Base-by-base conservation (phyloP, 2,329 filamentous ascomycete species). In the Pestalotiopsis sp. region DNA sequence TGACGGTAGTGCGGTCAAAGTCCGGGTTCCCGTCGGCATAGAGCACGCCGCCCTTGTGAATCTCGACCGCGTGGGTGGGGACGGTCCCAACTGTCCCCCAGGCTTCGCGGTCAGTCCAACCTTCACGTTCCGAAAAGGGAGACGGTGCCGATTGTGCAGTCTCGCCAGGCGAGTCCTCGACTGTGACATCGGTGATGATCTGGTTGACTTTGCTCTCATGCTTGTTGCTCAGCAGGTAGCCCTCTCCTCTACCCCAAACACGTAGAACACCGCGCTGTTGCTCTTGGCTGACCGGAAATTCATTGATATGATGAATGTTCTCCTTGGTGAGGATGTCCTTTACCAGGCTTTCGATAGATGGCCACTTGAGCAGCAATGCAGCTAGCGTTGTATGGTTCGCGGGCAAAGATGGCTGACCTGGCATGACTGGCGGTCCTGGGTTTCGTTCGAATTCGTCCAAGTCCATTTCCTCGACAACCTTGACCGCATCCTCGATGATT, bases 331-430 rank as follows among this genome's bases (percentile, higher is more conserved):
- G 77, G 30, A 83, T 82, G 62, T 78, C 79, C 69, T 75, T 83
- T 40, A 93, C 89, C 75, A 98, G 76, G 70, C 85, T 81, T 75
- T 84, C 80, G 66, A 96, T 93, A 0, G 89, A 86, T 0, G 86
- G 86, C 89, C 92, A 94, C 60, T 87, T 84, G 35, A 98, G 82
- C 20, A 98, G 83, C 70, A 94, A 88, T 64, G 96, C 93, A 1
- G 94, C 94, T n/a, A 94, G 89, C 0, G 94, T 98, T 0, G 93
- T 97, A 75, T 98, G 95, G 72, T 97, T 93, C 35, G 90, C 88
- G 0, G 94, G 92, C 67, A 97, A 92, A 1, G 91, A 88, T 14
- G 92, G 87, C 71, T 89, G 86, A 60, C 88, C 89, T 1, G 86
- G 85, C 13, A 80, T 81, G 6, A 87, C 85, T 11, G 83, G 80